Percentiles rank a stretch among this genome's conserved stretches.
These are phyloP conservation scores for Pterula multifida DNA, from an alignment of 1,284 basidiomycete species.

Conservation along the genomic window DNA sequence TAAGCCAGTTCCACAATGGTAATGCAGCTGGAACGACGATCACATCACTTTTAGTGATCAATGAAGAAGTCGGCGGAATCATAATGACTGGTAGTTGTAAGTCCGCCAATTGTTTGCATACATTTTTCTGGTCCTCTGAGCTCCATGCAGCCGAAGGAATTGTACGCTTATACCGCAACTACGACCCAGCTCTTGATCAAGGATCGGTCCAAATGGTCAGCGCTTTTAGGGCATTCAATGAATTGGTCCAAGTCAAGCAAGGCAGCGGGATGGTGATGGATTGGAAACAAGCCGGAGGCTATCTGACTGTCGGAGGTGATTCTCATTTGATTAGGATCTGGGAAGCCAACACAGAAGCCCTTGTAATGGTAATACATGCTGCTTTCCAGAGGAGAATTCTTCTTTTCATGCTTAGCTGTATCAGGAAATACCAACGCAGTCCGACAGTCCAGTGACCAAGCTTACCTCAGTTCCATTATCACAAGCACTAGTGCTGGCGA, in stretches of 20 bases:
- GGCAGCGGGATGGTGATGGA: constrained; percentile 82
- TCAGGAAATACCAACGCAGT: constrained; percentile 81
- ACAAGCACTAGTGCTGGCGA: constrained; percentile 76
- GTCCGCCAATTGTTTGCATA: constrained; percentile 13
- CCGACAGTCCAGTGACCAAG: constrained; percentile 82
- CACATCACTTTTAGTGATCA: constrained; percentile 88
- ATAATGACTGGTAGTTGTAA: constrained; percentile 81
- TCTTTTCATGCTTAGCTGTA: not conserved
- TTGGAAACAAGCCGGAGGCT: constrained; percentile 88
- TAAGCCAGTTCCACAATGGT: constrained; percentile 85
- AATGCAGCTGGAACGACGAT: constrained; percentile 77
- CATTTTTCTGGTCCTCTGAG: constrained; percentile 4
- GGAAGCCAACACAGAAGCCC: constrained; percentile 90
- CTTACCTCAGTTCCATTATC: constrained; percentile 74
- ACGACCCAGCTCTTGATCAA: constrained; percentile 55
- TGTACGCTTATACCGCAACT: constrained; percentile 87
- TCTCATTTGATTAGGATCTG: constrained; percentile 83
- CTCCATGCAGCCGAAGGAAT: constrained; percentile 72
- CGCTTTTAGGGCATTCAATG: constrained; percentile 84
- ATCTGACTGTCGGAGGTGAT: constrained; percentile 84
- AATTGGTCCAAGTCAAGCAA: constrained; percentile 59
- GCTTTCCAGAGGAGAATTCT: too few relatives aligned
- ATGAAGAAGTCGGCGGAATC: constrained; percentile 90
- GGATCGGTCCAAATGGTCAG: constrained; percentile 79
- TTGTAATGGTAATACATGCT: constrained; percentile 64